These are phyloP conservation scores for Usnea hakonensis DNA, from an alignment of 495 filamentous ascomycete species.

Conservation along the genomic window DNA sequence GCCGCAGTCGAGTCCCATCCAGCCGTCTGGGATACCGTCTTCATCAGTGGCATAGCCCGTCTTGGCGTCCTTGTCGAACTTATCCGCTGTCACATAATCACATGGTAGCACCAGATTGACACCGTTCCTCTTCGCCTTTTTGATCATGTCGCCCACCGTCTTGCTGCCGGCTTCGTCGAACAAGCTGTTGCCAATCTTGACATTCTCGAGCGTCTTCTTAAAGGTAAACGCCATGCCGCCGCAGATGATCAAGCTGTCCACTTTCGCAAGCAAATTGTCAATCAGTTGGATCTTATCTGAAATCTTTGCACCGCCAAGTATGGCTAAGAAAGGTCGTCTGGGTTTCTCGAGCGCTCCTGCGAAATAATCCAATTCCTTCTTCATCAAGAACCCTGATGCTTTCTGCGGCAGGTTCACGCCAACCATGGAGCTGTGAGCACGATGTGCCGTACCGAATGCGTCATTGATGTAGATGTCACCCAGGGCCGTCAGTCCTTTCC, in stretches of 20 bases:
- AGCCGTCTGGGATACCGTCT: slow-evolving; percentile 88
- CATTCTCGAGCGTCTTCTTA: slow-evolving; percentile 91
- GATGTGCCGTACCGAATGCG: slow-evolving; percentile 96
- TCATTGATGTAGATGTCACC: slow-evolving; percentile 98
- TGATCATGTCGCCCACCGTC: slow-evolving; percentile 77
- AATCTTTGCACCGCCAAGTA: slow-evolving; percentile 95
- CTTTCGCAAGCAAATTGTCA: slow-evolving; percentile 95
- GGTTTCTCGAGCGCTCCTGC: slow-evolving; percentile 92
- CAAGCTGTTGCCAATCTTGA: slow-evolving; percentile 84
- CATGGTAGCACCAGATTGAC: slow-evolving; percentile 91
- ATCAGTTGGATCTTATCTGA: slow-evolving; percentile 99
- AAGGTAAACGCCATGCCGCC: slow-evolving; percentile 99
- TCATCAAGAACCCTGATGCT: slow-evolving; percentile 95
- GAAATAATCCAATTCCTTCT: slow-evolving; percentile 99
- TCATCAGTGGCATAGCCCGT: slow-evolving; percentile 76
- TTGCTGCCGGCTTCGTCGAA: slow-evolving; percentile 95
- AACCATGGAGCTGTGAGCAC: slow-evolving; percentile 98
- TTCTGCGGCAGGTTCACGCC: slow-evolving; percentile 91
- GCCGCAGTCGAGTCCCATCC: slow-evolving; percentile 94
- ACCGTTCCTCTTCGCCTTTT: slow-evolving; percentile 94
- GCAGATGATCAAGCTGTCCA: slow-evolving; percentile 92
- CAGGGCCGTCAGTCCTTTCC: slow-evolving; percentile 87
- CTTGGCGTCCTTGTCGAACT: slow-evolving; percentile 80
- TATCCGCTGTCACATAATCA: slow-evolving; percentile 94
- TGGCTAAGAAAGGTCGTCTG: slow-evolving; percentile 93